Evolutionary conservation across 225 moss, liverwort and hornwort species (phyloP), one percentile per base, ranked within the genome.

Genomic region (Asterella californica): DNA sequence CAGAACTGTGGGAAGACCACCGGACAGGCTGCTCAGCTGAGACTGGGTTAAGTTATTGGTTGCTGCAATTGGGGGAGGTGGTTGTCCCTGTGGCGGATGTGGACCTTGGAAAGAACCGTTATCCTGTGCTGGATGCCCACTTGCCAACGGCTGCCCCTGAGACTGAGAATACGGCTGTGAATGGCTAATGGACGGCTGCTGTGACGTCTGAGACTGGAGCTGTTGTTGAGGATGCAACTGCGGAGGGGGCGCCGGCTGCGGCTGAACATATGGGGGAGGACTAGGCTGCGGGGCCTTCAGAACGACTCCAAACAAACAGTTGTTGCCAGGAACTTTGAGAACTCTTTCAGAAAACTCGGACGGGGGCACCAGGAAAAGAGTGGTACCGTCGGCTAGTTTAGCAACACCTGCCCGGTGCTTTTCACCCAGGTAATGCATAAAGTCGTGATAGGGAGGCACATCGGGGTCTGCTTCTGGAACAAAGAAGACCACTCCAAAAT

Each of bases 341-440:
- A 97, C 94, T 86, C 90, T 91, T 83, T 97, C 96, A 83, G 96
- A 97, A 70, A 97, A 97, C 78, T 94, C 96, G 84, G 94, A 97
- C 34, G 96, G 96, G 70, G 96, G 96, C 12, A 97, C 96, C 87
- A 97, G 88, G 82, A 97, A 97, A 59, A 97, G 88, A 80, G 94
- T 97, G 65, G 96, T 97, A 79, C 96, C 96, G 82, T 97, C 94
- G 38, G 84, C 90, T 86, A 97, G 79, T 87, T 97, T 97, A 49
- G 96, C 96, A 83, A 97, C 96, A 63, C 96, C 96, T 75, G 96
- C 96, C 15, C 96, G 92, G 84, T 93, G 96, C 84, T 97, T 97
- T 82, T 97, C 96, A 79, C 96, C 96, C 75, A 97, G 71, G 75
- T 97, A 97, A 84, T 97, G 96, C 96, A 97, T 97, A 75, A 97